Conservation (phyloP, 140 eudicot species). For the Cichorium intybus region DNA sequence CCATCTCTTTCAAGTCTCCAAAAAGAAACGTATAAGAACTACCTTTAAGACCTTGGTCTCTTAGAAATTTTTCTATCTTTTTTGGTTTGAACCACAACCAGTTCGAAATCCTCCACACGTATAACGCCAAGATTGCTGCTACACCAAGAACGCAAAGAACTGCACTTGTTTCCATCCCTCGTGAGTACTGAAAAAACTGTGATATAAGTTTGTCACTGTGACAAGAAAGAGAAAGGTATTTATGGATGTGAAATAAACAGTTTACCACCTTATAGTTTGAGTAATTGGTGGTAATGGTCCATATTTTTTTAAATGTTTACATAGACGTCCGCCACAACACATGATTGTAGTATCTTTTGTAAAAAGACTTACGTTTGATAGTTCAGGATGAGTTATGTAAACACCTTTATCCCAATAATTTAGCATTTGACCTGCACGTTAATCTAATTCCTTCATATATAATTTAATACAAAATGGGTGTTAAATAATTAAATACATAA, state of each 20-base stretch:
- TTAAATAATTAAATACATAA: no score
- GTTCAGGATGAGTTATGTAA: not conserved
- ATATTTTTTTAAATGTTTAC: not conserved
- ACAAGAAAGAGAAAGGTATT: not conserved
- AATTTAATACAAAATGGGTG: no score
- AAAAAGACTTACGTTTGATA: no score
- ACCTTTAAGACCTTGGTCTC: constrained; percentile 25
- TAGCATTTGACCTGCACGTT: no score
- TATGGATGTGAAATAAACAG: not conserved
- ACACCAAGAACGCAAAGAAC: constrained; percentile 2
- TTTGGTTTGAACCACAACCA: constrained; percentile 35
- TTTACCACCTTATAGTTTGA: not conserved
- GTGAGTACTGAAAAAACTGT: not conserved
- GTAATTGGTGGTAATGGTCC: constrained; percentile 9
- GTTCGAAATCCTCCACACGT: constrained; percentile 10
- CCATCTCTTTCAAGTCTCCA: constrained; percentile 32
- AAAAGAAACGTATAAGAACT: constrained; percentile 15
- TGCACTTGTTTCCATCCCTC: not conserved
- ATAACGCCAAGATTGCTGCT: not conserved
- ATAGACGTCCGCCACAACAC: not conserved
- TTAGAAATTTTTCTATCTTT: constrained; percentile 21
- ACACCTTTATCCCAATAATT: not conserved
- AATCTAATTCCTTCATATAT: no score
- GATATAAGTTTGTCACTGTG: not conserved
- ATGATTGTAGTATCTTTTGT: not conserved